Evolutionary conservation across 352 stramenopile genomes (phyloP).

Genomic region (Hyphochytrium catenoides): DNA sequence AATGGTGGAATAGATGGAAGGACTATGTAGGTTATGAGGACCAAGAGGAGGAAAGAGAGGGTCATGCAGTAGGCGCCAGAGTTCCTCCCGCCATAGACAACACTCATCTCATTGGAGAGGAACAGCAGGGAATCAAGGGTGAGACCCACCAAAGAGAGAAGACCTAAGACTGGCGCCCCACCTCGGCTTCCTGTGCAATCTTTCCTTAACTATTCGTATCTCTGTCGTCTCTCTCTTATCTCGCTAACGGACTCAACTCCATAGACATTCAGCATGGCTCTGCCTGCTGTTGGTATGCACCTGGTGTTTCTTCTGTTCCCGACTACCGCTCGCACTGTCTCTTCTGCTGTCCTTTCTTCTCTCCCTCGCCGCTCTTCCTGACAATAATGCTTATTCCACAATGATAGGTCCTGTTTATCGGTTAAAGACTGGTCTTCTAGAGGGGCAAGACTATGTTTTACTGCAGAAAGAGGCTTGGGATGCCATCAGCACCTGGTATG

Average conservation of each 20-base stretch:
- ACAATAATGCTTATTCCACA: no score
- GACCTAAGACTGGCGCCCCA: slow-evolving; percentile 31
- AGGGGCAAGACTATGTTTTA: slow-evolving; percentile 41
- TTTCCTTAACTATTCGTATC: no score
- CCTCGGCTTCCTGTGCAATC: slow-evolving; percentile 30
- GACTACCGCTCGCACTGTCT: neutral
- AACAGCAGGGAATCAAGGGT: slow-evolving; percentile 5
- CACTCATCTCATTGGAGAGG: neutral
- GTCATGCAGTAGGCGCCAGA: neutral
- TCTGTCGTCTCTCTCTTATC: no score
- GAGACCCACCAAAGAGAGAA: neutral
- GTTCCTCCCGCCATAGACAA: neutral
- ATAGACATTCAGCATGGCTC: slow-evolving; percentile 17
- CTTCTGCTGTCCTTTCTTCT: neutral
- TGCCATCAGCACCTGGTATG: slow-evolving; percentile 25
- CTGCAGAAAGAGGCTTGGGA: slow-evolving; percentile 48
- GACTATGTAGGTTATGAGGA: slow-evolving; percentile 33
- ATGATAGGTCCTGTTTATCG: no score
- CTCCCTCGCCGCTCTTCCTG: no score
- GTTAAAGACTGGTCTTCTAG: slow-evolving; percentile 21
- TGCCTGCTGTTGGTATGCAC: slow-evolving; percentile 1
- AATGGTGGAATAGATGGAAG: slow-evolving; percentile 55
- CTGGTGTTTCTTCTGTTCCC: neutral
- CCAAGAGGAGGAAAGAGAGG: slow-evolving; percentile 3
- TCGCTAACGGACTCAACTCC: no score